These are phyloP conservation scores for Colletotrichum sojae DNA, from an alignment of 2,329 filamentous ascomycete species.

Conservation along the genomic window DNA sequence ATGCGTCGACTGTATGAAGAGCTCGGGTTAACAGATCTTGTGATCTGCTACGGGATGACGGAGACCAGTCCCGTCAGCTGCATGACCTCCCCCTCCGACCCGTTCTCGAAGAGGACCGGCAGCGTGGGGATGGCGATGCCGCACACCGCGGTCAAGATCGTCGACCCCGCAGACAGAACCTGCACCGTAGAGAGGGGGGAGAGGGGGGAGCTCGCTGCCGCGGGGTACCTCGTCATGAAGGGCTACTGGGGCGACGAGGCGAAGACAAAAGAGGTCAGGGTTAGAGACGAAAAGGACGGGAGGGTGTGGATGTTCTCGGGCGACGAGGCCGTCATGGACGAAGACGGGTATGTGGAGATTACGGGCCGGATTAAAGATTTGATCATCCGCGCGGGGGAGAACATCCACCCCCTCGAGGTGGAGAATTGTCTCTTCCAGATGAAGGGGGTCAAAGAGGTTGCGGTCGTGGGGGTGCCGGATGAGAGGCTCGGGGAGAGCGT, in stretches of 20 bases:
- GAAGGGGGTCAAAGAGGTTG: conserved; percentile 79
- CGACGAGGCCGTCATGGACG: conserved; percentile 90
- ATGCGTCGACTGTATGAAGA: conserved; percentile 82
- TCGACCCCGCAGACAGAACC: conserved; percentile 74
- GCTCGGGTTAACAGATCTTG: conserved; percentile 85
- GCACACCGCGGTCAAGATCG: conserved; percentile 83
- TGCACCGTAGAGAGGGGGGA: conserved; percentile 74
- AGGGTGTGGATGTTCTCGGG: conserved; percentile 91
- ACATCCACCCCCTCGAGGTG: conserved; percentile 93
- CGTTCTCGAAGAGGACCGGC: conserved; percentile 78
- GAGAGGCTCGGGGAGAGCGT: conserved; percentile 89
- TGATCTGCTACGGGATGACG: conserved; percentile 98
- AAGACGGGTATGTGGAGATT: conserved; percentile 86
- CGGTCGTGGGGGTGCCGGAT: conserved; percentile 88
- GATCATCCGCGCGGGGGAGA: conserved; percentile 95
- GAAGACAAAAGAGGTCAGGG: conserved; percentile 77
- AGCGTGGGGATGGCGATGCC: conserved; percentile 87
- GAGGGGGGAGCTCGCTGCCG: conserved; percentile 85
- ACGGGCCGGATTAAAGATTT: conserved; percentile 95
- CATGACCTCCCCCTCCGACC: conserved; percentile 87
- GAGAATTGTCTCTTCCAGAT: conserved; percentile 89
- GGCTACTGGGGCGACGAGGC: conserved; percentile 86
- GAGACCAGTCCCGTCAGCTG: conserved; percentile 84
- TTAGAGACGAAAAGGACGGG: conserved; percentile 59
- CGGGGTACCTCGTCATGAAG: conserved; percentile 91